Evolutionary conservation across 2,329 filamentous ascomycete genomes (phyloP), one percentile per base, ranked within the genome.

Genomic region (Trichoderma gracile): DNA sequence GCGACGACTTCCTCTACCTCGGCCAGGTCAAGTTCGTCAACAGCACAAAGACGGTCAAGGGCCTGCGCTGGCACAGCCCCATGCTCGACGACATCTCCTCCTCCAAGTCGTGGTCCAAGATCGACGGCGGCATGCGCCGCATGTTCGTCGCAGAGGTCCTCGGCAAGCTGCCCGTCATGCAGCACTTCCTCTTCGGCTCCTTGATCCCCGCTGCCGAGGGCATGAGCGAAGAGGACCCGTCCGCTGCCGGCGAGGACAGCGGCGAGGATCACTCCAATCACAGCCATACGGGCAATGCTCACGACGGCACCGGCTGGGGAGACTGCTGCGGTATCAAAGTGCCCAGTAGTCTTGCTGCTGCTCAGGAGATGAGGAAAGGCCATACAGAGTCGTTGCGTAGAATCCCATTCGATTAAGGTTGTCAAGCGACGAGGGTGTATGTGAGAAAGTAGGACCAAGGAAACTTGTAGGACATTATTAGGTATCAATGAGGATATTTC

Each of bases 301-400:
- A 87, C 68, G 85, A 89, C 57, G 84, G 85, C 54, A 86, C 82
- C 63, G 86, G 86, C 23, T 99, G 95, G 91, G 94, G 94, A 5
- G 95, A 99, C 76, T 99, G 95, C 77, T 99, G 95, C 74, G 95
- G 95, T 27, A 99, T 99, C 77, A 94, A 96, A 71, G 95, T 99
- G 17, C 96, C 95, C 0, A 97, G 93, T 73, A 94, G 92, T 60
- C 84, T 98, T 64, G 96, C 93, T 30, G 96, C 95, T 0, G 92
- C 92, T 15, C 89, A 93, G 70, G 94, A 97, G 78, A 89, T 90
- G 83, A 89, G 86, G 81, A 98, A 96, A 80, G 87, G 84, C 17
- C 82, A 79, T 46, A 83, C 77, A 7, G 81, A 86, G 66, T 78
- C 80, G 17, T 75, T 96, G 70, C 84, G 92, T 68, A 85, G 91